Evolutionary conservation across 2,329 filamentous ascomycete genomes (phyloP), one percentile per base, ranked within the genome.

Genomic region (Colletotrichum horii): DNA sequence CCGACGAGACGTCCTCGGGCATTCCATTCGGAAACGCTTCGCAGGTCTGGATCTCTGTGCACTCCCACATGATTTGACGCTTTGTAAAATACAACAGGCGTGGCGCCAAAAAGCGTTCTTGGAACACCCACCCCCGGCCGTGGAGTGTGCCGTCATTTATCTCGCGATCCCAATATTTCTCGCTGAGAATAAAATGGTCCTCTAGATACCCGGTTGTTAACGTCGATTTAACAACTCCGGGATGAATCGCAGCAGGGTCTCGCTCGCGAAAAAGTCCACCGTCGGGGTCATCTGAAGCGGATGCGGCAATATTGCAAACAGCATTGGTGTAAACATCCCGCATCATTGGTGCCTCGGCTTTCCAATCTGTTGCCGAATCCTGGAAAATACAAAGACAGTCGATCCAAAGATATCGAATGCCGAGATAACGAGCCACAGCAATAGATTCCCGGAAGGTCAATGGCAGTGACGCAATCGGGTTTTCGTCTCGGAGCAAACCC

Each of bases 381-480:
- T 79, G 78, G 9, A 78, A 48, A 16, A 80, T 79, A 69, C 78
- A 79, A 5, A 79, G 12, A 58, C 73, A 66, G 28, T 78, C 77
- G 34, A 77, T 73, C 77, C 76, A 79, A 14, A 78, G 34, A 48
- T 82, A 82, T 0, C 34, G 68, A 4, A 80, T 43, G 8, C 52
- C 76, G 76, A 80, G 34, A 6, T 16, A 30, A 4, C 68, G 71
- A 1, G 74, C 65, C 11, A 80, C 77, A 0, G 60, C 34, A 78
- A 48, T 6, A 76, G 52, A 19, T 80, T 80, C 77, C 7, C 66
- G 65, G 16, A 79, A 78, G 0, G 79, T 78, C 9, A 34, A n/a
- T 1, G 78, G 78, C 12, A 79, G 58, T 2, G 22, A 22, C 26
- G 48, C 43, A 30, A 76, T n/a, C 70, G 1, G 12, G 36, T 4